phyloP scores from a whole-genome alignment of 2,329 filamentous ascomycete species.

The Venturia carpophila region DNA sequence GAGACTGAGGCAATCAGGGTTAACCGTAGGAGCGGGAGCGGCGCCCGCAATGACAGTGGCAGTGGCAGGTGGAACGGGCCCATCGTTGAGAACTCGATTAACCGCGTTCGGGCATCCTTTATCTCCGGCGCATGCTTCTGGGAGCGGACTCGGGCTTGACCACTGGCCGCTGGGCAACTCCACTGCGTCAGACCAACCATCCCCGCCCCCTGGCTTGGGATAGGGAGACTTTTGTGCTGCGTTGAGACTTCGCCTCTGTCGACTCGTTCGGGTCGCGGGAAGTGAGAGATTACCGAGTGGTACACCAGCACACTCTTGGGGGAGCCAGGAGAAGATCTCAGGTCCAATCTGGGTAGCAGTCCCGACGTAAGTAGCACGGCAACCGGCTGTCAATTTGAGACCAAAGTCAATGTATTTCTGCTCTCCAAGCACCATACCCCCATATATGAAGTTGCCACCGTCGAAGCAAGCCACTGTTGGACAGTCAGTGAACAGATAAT shows the following conservation, averaged over 20 bases:
- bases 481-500: neutral
- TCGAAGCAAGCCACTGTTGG: conserved; percentile 64
- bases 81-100: neutral
- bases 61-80: neutral
- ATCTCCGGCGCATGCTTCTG: neutral
- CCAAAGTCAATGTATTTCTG: conserved; percentile 67
- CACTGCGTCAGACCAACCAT: neutral
- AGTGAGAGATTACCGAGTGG: neutral
- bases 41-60: neutral
- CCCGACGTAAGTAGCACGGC: conserved; percentile 62
- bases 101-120: neutral
- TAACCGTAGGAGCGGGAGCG: neutral
- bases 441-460: conserved; percentile 78
- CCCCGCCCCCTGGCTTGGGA: neutral
- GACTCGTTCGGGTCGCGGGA: neutral
- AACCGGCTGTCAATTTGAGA: conserved; percentile 61
- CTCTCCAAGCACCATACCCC: conserved; percentile 59
- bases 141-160: neutral
- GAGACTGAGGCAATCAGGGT: neutral
- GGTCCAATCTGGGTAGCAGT: conserved; percentile 71
- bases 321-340: conserved; percentile 45
- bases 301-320: conserved; percentile 11
- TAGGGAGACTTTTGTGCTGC: neutral
- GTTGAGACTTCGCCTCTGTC: neutral
- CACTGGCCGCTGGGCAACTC: neutral